Evolutionary conservation across 805 yeast species (phyloP).

Genomic region (Ogataea salicorniae): DNA sequence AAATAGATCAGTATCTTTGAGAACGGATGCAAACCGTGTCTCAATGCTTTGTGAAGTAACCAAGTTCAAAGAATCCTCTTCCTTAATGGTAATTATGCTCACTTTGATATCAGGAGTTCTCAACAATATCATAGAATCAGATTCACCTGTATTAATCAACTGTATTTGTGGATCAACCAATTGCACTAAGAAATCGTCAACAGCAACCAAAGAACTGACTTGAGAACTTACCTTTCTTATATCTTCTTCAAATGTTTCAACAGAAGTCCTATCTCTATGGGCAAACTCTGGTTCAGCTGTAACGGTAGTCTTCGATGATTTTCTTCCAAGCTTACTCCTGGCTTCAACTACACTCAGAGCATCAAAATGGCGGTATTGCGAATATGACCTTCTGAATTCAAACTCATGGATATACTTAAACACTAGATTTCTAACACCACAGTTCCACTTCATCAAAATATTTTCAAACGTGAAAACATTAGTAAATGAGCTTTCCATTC

Average conservation of each 20-base stretch:
- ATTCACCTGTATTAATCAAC: slow-evolving; percentile 45
- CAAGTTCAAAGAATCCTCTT: slow-evolving; percentile 18
- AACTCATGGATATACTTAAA: slow-evolving; percentile 52
- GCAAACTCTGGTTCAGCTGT: not conserved
- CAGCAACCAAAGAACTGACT: slow-evolving; percentile 31
- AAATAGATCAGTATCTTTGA: slow-evolving; percentile 68
- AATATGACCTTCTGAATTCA: slow-evolving; percentile 38
- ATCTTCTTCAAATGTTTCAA: slow-evolving; percentile 45
- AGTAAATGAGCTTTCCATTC: slow-evolving; percentile 34
- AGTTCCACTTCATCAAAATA: slow-evolving; percentile 76
- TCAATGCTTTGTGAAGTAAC: slow-evolving; percentile 40
- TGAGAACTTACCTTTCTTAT: slow-evolving; percentile 37
- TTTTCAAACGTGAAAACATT: slow-evolving; percentile 73
- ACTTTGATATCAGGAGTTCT: slow-evolving; percentile 68
- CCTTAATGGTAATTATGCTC: slow-evolving; percentile 61
- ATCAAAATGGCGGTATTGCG: slow-evolving; percentile 28
- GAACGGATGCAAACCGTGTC: slow-evolving; percentile 61
- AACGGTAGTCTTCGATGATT: not conserved
- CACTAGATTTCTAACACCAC: slow-evolving; percentile 56
- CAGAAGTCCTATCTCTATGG: not conserved
- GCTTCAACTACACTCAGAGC: slow-evolving; percentile 25
- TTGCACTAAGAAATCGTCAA: slow-evolving; percentile 58
- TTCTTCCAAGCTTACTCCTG: not conserved
- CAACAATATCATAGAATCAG: slow-evolving; percentile 59
- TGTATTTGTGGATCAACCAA: slow-evolving; percentile 83